A percentile compares a stretch with the other conserved stretches of the same genome.
These are phyloP conservation scores for Podaxis sp. DNA, from an alignment of 768 basidiomycete genomes.

Conservation along the genomic window DNA sequence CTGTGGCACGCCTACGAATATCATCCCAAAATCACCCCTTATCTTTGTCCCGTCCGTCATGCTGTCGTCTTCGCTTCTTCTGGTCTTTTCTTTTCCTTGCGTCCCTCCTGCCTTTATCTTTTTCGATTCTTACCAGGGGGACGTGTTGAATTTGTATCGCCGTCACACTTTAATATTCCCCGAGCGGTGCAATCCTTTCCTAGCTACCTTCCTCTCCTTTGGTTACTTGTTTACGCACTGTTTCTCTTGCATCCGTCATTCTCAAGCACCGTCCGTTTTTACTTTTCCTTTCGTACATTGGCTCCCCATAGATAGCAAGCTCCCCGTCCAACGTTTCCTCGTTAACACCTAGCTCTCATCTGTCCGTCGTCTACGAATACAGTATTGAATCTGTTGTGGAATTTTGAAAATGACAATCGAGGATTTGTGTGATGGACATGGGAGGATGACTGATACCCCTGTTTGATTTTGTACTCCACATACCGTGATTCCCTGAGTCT, in stretches of 20 bases:
- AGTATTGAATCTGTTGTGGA: neutral
- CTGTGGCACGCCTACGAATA: neutral
- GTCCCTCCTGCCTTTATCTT: neutral
- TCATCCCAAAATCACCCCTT: neutral
- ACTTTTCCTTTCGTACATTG: neutral
- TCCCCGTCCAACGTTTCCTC: neutral
- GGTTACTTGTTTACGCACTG: neutral
- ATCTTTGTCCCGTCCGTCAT: neutral
- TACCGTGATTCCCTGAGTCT: neutral
- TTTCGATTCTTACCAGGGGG: no score
- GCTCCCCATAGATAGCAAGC: neutral
- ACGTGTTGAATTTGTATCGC: no score
- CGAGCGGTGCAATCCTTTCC: neutral
- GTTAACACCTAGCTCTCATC: neutral
- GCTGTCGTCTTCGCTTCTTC: neutral
- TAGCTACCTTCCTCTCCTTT: neutral
- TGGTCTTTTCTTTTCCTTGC: neutral
- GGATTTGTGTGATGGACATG: no score
- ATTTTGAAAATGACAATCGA: neutral
- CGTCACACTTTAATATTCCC: neutral
- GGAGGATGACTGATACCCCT: neutral
- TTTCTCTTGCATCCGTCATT: neutral
- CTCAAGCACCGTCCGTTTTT: neutral
- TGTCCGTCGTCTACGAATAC: neutral
- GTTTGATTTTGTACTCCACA: neutral